These are phyloP conservation scores for Fusarium musae DNA, from an alignment of 2,329 filamentous ascomycete genomes.

Conservation along the genomic window DNA sequence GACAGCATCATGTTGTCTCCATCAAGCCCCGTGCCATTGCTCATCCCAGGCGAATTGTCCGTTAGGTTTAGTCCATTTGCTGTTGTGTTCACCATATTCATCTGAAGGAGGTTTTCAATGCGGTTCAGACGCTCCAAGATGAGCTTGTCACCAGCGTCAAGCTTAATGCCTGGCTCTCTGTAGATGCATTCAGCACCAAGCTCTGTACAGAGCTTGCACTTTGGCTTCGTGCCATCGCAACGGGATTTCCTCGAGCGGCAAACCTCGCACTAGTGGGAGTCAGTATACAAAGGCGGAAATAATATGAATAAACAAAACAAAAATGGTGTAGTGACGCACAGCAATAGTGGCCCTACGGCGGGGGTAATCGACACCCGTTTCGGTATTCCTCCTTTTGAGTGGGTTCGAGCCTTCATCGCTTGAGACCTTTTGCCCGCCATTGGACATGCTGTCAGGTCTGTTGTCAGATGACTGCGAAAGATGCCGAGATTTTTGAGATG, in stretches of 20 bases:
- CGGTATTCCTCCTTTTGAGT: conserved; percentile 70
- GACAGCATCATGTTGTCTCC: conserved; percentile 64
- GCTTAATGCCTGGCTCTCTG: conserved; percentile 85
- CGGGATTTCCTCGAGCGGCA: conserved; percentile 83
- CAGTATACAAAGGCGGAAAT: conserved; percentile 19
- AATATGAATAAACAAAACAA: neutral
- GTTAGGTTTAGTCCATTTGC: conserved; percentile 65
- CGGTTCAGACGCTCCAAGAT: conserved; percentile 82
- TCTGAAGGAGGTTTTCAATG: conserved; percentile 83
- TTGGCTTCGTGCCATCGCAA: conserved; percentile 82
- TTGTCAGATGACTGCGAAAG: conserved; percentile 66
- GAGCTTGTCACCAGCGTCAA: conserved; percentile 87
- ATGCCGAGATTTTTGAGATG: conserved; percentile 65
- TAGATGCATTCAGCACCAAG: conserved; percentile 86
- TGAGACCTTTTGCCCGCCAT: conserved; percentile 58
- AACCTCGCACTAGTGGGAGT: conserved; percentile 73
- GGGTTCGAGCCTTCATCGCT: conserved; percentile 67
- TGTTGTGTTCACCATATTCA: conserved; percentile 65
- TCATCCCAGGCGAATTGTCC: conserved; percentile 72
- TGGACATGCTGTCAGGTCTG: conserved; percentile 54
- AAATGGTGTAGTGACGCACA: conserved; percentile 56
- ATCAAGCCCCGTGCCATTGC: conserved; percentile 70
- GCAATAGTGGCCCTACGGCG: conserved; percentile 73
- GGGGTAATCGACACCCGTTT: conserved; percentile 71
- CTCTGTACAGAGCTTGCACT: conserved; percentile 86